Conservation (phyloP, 2,329 filamentous ascomycete genomes). For the Acrocalymma vagum region DNA sequence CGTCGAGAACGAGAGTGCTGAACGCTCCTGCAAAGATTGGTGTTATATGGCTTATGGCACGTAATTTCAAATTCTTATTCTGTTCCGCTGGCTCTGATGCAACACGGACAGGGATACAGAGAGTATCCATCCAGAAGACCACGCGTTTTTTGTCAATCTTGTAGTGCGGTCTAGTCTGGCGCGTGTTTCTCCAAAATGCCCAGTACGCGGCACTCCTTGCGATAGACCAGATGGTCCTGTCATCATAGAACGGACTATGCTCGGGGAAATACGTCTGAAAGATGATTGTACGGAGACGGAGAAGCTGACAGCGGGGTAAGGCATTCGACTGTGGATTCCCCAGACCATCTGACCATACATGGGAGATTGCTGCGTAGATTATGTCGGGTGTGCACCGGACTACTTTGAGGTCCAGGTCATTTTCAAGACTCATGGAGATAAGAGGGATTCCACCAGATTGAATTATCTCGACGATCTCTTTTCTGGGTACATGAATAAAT, state of each 20-base stretch:
- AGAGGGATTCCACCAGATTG: slow-evolving; percentile 7
- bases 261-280: no score
- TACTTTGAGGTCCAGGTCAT: slow-evolving; percentile 3
- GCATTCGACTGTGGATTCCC: slow-evolving; percentile 17
- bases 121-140: slow-evolving; percentile 25
- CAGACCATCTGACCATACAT: slow-evolving; percentile 20
- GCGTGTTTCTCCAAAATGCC: background rate
- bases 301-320: slow-evolving; percentile 15
- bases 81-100: background rate
- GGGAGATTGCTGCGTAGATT: slow-evolving; percentile 18
- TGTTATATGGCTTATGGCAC: slow-evolving; percentile 18
- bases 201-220: no score
- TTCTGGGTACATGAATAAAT: no score
- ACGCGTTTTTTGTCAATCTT: background rate
- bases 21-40: slow-evolving; percentile 18
- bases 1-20: slow-evolving; percentile 18
- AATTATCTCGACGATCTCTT: slow-evolving; percentile 12
- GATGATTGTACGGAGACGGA: slow-evolving; percentile 3
- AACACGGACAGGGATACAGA: slow-evolving; percentile 21
- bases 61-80: slow-evolving; percentile 3
- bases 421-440: slow-evolving; percentile 4
- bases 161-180: background rate
- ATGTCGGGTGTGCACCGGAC: slow-evolving; percentile 2
- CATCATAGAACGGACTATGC: no score
- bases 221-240: no score